phyloP scores from a whole-genome alignment of 2,329 filamentous ascomycete species.

The Aureobasidium uvarum region DNA sequence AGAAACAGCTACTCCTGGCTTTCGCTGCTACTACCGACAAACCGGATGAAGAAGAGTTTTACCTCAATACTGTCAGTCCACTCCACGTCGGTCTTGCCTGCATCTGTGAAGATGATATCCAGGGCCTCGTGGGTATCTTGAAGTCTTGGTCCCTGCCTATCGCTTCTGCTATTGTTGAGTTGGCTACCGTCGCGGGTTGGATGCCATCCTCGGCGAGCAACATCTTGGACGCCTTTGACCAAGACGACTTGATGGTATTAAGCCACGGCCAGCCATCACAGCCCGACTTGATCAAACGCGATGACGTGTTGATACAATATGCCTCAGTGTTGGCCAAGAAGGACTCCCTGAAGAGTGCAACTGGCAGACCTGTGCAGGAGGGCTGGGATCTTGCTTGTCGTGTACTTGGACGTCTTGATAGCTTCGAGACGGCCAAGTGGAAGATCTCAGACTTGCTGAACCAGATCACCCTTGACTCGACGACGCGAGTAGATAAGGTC shows the following conservation, averaged over 20 bases:
- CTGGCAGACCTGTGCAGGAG: constrained; percentile 44
- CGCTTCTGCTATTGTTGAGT: constrained; percentile 73
- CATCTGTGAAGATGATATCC: constrained; percentile 76
- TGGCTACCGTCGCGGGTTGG: constrained; percentile 83
- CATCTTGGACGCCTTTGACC: constrained; percentile 67
- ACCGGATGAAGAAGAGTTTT: constrained; percentile 63
- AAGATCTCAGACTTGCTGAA: constrained; percentile 72
- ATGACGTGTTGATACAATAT: constrained; percentile 75
- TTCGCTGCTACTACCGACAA: constrained; percentile 66
- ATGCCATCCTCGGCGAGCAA: constrained; percentile 59
- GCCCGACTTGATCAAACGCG: constrained; percentile 62
- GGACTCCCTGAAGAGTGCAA: constrained; percentile 42
- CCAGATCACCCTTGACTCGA: constrained; percentile 68
- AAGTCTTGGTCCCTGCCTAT: constrained; percentile 78
- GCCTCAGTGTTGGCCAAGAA: constrained; percentile 60
- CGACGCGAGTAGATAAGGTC: constrained; percentile 74
- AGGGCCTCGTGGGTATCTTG: constrained; percentile 71
- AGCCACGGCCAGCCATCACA: constrained; percentile 65
- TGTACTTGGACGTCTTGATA: constrained; percentile 77
- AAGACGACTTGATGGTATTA: constrained; percentile 81
- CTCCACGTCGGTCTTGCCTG: constrained; percentile 81
- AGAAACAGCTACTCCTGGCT: constrained; percentile 67
- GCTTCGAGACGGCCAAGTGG: constrained; percentile 66
- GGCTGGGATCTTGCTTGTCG: constrained; percentile 91
- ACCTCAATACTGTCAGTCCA: constrained; percentile 70